Base-by-base conservation (phyloP, 495 filamentous ascomycete genomes). In the Bombardia bombarda region DNA sequence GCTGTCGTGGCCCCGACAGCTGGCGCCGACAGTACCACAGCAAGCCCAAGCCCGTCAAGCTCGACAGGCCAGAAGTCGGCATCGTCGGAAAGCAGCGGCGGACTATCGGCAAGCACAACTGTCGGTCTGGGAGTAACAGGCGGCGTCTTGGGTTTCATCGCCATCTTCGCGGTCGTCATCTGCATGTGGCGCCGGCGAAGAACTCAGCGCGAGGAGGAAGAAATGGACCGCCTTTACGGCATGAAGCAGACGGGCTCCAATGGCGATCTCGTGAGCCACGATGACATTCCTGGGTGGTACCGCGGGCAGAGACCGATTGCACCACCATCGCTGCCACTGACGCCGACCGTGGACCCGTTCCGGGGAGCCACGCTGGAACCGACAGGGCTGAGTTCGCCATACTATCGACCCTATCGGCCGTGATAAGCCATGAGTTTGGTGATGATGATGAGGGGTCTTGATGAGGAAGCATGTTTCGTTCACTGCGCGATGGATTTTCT, bases 271-370 rank as follows among this genome's bases (percentile, higher is more conserved):
- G 31, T 46, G 0, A 38, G 31, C 1, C 31, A 45, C 17, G 38
- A 49, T 13, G 49, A 55, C 14, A 57, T 60, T 13, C 56, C 58
- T 1, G 56, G 58, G 0, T 62, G 58, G 58, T 56, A 60, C 44
- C 56, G 56, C n/a, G 56, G 58, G 3, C 48, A 56, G 30, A 35
- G 49, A 30, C 45, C 39, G 23, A 18, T 34, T 30, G 46, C 51
- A 32, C 49, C 56, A 20, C 40, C 38, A 23, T 20, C 34, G 23
- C 23, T 12, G 35, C 49, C 56, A 20, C 40, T 37, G 26, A 24
- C 34, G 23, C 23, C 16, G 4, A 7, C 30, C 22, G 31, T 20
- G 3, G 40, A 35, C 18, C 40, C 47, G 35, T 37, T 21, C 9
- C 20, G 43, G 12, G 41, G 35, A 7, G 35, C 32, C 17, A 4